phyloP scores from a whole-genome alignment of 1,139 yeast genomes.

The Chernovozyma aurita region DNA sequence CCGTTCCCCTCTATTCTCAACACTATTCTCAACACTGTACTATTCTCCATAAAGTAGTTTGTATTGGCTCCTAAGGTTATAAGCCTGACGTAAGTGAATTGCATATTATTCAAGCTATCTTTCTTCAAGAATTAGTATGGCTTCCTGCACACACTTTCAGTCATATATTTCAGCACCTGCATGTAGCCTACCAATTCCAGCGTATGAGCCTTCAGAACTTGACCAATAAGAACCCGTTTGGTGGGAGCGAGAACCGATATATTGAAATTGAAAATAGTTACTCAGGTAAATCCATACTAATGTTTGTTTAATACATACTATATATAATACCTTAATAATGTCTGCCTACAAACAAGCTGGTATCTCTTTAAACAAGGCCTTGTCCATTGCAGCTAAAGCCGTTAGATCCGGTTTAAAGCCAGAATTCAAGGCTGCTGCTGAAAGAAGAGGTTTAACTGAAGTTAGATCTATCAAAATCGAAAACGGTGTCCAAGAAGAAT shows the following conservation, averaged over 20 bases:
- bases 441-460: slow-evolving; percentile 72
- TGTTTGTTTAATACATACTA: not conserved
- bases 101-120: too few species aligned
- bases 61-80: too few species aligned
- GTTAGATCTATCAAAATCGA: slow-evolving; percentile 70
- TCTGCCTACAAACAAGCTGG: slow-evolving; percentile 87
- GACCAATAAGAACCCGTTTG: not conserved
- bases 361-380: slow-evolving; percentile 81
- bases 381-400: slow-evolving; percentile 86
- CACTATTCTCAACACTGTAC: too few species aligned
- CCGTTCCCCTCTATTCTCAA: too few species aligned
- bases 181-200: not conserved
- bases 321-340: slow-evolving; percentile 30
- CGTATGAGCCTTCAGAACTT: too few species aligned
- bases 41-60: too few species aligned
- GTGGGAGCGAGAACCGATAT: not conserved
- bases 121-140: too few species aligned
- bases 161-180: too few species aligned
- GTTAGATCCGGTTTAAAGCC: slow-evolving; percentile 88
- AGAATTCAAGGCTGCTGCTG: slow-evolving; percentile 72
- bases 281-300: too few species aligned
- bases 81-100: too few species aligned
- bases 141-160: too few species aligned
- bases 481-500: slow-evolving; percentile 53
- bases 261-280: too few species aligned